These are phyloP conservation scores for Aquilaria yunnanensis DNA, from an alignment of 345 rosid genomes.

Conservation along the genomic window DNA sequence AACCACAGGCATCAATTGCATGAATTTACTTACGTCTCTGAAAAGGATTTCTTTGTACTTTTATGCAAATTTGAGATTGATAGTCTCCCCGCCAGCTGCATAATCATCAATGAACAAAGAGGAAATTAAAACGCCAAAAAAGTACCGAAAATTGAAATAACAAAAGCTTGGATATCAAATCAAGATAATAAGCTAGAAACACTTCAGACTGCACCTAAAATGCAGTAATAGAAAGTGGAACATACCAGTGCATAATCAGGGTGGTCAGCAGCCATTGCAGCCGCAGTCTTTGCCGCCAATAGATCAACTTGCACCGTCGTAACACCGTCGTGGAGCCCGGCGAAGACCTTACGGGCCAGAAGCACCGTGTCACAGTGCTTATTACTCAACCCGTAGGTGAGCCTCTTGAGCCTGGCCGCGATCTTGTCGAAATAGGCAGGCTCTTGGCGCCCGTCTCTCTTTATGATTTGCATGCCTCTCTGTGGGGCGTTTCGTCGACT, in stretches of 20 bases:
- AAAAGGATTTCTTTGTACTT: conserved; percentile 56
- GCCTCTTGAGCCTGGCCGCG: conserved; percentile 58
- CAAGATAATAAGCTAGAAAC: not conserved
- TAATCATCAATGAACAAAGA: conserved; percentile 9
- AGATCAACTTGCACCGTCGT: conserved; percentile 65
- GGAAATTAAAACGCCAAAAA: not conserved
- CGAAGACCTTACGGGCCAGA: conserved; percentile 59
- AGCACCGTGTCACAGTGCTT: conserved; percentile 67
- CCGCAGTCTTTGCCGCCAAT: conserved; percentile 68
- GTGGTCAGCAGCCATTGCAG: conserved; percentile 58
- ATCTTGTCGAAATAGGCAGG: conserved; percentile 58
- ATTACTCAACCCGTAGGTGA: conserved; percentile 53
- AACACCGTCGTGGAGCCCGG: conserved; percentile 57
- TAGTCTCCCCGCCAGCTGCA: conserved; percentile 70
- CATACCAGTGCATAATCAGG: conserved; percentile 44
- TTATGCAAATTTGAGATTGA: conserved; percentile 72
- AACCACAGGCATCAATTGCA: not conserved
- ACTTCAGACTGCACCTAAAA: not conserved
- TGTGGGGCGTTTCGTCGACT: not conserved
- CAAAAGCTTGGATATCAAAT: not conserved
- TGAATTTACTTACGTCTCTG: conserved; percentile 52
- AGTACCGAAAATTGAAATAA: not conserved
- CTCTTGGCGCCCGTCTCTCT: conserved; percentile 63
- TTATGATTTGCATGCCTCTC: conserved; percentile 48
- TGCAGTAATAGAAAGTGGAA: not conserved